phyloP scores from a whole-genome alignment of 2,329 filamentous ascomycete species.

The Sclerotinia minor region DNA sequence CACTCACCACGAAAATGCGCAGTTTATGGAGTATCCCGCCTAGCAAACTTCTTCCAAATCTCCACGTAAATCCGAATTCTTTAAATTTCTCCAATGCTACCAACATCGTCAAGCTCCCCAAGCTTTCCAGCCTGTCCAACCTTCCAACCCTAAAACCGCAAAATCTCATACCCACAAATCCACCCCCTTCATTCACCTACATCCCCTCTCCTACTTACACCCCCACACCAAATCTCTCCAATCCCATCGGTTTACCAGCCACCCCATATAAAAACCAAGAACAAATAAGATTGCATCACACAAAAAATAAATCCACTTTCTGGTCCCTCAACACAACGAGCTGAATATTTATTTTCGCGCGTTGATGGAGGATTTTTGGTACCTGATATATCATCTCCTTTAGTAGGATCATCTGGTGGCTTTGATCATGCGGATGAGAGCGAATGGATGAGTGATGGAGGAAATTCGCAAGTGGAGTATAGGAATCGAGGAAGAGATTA shows the following conservation, averaged over 20 bases:
- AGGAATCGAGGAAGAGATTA: too few relatives aligned
- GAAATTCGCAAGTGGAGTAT: neutral
- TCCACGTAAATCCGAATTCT: neutral
- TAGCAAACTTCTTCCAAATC: neutral
- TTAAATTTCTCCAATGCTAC: neutral
- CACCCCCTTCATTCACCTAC: neutral
- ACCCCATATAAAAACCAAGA: neutral
- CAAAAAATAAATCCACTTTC: neutral
- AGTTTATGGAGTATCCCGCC: neutral
- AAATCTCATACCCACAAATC: neutral
- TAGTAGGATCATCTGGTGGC: neutral
- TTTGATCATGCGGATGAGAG: too few relatives aligned
- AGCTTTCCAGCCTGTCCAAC: neutral
- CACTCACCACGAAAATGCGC: neutral
- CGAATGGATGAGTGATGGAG: neutral
- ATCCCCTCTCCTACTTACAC: neutral
- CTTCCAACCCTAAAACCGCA: neutral
- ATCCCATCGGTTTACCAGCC: neutral
- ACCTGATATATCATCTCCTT: neutral
- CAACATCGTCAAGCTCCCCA: too few relatives aligned
- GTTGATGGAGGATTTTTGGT: neutral
- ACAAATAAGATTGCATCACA: too few relatives aligned
- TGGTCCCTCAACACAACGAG: neutral
- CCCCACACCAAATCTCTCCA: neutral
- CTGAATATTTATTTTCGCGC: neutral